Percentiles rank a stretch among this genome's conserved stretches.
These are phyloP conservation scores for Massospora cicadina DNA, from an alignment of 371 early-diverging fungal genomes.

Conservation along the genomic window DNA sequence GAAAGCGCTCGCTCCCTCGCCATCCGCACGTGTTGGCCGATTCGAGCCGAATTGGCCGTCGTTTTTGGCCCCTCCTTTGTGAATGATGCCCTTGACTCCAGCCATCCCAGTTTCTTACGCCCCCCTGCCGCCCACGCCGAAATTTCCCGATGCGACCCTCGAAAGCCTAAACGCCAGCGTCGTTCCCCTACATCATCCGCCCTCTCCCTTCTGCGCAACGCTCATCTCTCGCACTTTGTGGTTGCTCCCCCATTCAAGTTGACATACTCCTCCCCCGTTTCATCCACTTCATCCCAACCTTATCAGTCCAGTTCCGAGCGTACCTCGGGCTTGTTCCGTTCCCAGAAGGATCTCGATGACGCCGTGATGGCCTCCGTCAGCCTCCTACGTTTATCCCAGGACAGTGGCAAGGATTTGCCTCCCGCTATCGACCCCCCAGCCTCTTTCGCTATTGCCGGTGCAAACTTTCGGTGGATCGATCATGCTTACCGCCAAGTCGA, in stretches of 20 bases:
- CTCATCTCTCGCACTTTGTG: slow-evolving; percentile 2
- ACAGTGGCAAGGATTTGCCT: slow-evolving; percentile 19
- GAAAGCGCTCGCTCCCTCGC: slow-evolving; percentile 33
- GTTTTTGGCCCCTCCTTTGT: slow-evolving; percentile 38
- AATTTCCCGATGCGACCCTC: slow-evolving; percentile 14
- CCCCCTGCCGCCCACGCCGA: slow-evolving; percentile 16
- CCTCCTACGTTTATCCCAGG: slow-evolving; percentile 31
- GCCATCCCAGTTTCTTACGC: slow-evolving; percentile 23
- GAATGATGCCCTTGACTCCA: slow-evolving; percentile 28
- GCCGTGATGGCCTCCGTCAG: slow-evolving; percentile 31
- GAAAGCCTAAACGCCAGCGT: slow-evolving; percentile 16
- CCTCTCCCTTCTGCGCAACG: background rate
- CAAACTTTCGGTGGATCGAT: background rate
- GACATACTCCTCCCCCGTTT: slow-evolving; percentile 1
- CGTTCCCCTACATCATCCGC: slow-evolving; percentile 14
- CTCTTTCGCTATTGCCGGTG: background rate
- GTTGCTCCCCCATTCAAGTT: background rate
- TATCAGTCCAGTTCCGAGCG: slow-evolving; percentile 9
- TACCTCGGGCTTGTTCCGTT: slow-evolving; percentile 12
- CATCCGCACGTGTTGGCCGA: slow-evolving; percentile 29
- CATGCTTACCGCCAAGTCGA: slow-evolving; percentile 1
- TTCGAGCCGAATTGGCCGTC: slow-evolving; percentile 36
- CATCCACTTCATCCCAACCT: slow-evolving; percentile 14
- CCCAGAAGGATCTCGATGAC: slow-evolving; percentile 25
- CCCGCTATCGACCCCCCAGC: background rate